Evolutionary conservation across 2,329 filamentous ascomycete genomes (phyloP), one percentile per base, ranked within the genome.

Genomic region (Penicillium brevicompactum): DNA sequence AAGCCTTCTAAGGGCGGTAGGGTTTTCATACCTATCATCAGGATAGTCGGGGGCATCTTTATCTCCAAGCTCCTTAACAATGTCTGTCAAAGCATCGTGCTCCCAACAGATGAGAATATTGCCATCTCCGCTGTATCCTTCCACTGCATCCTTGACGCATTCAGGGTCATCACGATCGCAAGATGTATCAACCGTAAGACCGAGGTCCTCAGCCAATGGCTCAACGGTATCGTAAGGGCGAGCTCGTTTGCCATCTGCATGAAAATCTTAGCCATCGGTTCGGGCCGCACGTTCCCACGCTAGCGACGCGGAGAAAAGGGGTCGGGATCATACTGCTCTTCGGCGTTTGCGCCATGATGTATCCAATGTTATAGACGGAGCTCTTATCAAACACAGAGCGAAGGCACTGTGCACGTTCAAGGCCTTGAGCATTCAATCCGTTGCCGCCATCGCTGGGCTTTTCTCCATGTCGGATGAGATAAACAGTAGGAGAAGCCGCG

Each of bases 41-140:
- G 82, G 82, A 63, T 86, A 87, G 5, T 69, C 65, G 1, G 79
- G 78, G 0, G 80, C 76, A 60, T 82, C 62, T 7, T 76, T 65
- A 51, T 78, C 81, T 0, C 84, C 85, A 16, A 87, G 66, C 14
- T 73, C 70, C 58, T 81, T 61, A 2, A 76, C 80, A 60, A 87
- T 82, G 57, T 83, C 75, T 32, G 74, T 78, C 46, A 87, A 67
- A 16, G 73, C 71, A 49, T 78, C 73, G 65, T 87, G 84, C 62
- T 86, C 80, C 84, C 84, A 87, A 72, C 83, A 85, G 55, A 87
- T 82, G 43, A 87, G 68, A 45, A 87, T 81, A 59, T 87, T 87
- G 1, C 82, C 82, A 0, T 67, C 54, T 0, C 81, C 80, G 0
- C 63, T 53, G 56, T 84, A 85, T 5, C 61, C 59, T 1, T 81